Base-by-base conservation (phyloP, 2,329 filamentous ascomycete genomes). In the Xylaria sp. region DNA sequence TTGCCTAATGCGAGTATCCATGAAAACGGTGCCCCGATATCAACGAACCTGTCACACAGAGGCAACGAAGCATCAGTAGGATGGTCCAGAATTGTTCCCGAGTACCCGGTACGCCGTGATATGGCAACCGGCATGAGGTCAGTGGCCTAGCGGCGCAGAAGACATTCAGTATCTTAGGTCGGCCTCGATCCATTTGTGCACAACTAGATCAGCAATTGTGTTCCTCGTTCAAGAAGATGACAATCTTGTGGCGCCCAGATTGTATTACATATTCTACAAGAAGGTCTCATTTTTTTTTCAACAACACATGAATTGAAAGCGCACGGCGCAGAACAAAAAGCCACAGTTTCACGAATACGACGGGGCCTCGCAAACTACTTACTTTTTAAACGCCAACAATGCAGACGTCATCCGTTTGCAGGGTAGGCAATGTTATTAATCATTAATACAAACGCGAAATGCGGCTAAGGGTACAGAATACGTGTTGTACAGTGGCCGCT, bases 51-150 rank as follows among this genome's bases (percentile, higher is more conserved):
- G 45, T 56, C 53, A 48, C 36, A 61, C 50, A 20, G 56, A 60
- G 10, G 34, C 8, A 46, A 34, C 46, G 20, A 56, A n/a, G 12
- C 43, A 50, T 45, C 30, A 30, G 58, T 32, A 20, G 23, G 15
- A 55, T 58, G 34, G 36, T 59, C 23, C 18, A 43, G 61, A 34
- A 18, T 58, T 46, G 65, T 57, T 55, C 46, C 65, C 53, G 56
- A 70, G 18, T n/a, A 18, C 36, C 60, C 34, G 55, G 66, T 64
- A 68, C 56, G n/a, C 25, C n/a, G 48, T 57, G 56, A 58, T 60
- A 52, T 63, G 48, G n/a, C 25, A 56, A 41, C 39, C 28, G 3
- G 46, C 45, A 48, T 63, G 58, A 55, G 39, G 45, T 48, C n/a
- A 45, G 43, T 41, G 50, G 36, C 43, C 25, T 9, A 36, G 52